Evolutionary conservation across 2,329 filamentous ascomycete genomes (phyloP).

Genomic region (Cladophialophora carrionii): DNA sequence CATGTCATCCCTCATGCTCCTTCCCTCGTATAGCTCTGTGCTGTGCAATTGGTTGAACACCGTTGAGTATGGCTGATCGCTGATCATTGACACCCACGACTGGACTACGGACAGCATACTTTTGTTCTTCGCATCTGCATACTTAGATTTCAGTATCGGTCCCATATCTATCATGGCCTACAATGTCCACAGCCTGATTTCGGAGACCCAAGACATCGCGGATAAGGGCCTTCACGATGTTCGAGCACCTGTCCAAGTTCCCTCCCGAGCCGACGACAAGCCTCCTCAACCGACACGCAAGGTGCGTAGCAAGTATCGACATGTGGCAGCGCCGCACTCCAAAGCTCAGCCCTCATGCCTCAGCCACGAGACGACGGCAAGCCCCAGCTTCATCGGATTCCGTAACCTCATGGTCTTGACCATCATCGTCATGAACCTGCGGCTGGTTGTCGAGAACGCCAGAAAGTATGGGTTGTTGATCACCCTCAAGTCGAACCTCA

Average conservation of each 20-base stretch:
- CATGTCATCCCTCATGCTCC: conserved; percentile 23
- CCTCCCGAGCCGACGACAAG: conserved; percentile 15
- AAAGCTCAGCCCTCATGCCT: conserved; percentile 73
- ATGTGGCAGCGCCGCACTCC: conserved; percentile 85
- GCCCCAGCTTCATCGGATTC: conserved; percentile 89
- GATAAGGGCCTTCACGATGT: conserved; percentile 20
- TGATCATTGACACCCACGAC: conserved; percentile 8
- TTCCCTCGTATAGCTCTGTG: conserved; percentile 8
- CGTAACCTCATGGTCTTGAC: conserved; percentile 96
- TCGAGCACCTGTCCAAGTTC: conserved; percentile 26
- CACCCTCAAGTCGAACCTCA: conserved; percentile 85
- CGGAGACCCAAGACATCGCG: conserved; percentile 29
- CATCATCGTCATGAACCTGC: conserved; percentile 85
- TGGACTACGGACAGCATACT: neutral
- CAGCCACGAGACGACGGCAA: conserved; percentile 74
- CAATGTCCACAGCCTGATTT: conserved; percentile 30
- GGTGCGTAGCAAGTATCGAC: conserved; percentile 71
- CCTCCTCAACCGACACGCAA: conserved; percentile 19
- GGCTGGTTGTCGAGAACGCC: conserved; percentile 88
- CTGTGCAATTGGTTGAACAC: conserved; percentile 13
- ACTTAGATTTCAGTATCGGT: neutral
- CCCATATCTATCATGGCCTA: conserved; percentile 28
- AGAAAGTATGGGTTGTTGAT: conserved; percentile 88
- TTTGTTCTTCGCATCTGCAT: conserved; percentile 1
- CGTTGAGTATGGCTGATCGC: conserved; percentile 19